Evolutionary conservation across 192 early-diverging fungal genomes (phyloP).

Genomic region (Obelidium mucronatum): DNA sequence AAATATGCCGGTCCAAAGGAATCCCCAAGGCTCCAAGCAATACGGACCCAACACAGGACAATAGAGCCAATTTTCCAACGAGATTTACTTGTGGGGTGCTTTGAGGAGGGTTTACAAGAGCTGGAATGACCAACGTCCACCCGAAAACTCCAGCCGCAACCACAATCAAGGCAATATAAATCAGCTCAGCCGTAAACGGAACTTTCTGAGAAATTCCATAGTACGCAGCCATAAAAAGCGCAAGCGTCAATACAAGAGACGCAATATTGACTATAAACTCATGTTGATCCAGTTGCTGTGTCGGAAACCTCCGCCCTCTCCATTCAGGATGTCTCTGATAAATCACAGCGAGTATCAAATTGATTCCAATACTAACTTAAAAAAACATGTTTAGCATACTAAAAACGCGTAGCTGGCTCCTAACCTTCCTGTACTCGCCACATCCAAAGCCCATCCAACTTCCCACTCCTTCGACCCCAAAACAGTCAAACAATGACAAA

Average conservation of each 20-base stretch:
- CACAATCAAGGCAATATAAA: background rate
- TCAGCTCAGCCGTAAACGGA: background rate
- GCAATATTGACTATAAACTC: background rate
- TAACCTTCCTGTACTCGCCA: slow-evolving; percentile 8
- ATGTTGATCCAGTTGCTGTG: background rate
- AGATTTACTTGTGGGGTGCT: background rate
- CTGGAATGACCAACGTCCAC: background rate
- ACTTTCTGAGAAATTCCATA: background rate
- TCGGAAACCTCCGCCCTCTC: background rate
- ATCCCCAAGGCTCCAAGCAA: background rate
- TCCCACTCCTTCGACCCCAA: background rate
- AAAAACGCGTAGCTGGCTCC: background rate
- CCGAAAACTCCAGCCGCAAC: background rate
- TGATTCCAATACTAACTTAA: background rate
- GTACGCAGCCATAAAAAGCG: background rate
- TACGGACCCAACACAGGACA: background rate
- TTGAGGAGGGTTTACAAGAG: no score
- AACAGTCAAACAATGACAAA: slow-evolving; percentile 1
- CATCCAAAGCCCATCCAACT: slow-evolving; percentile 8
- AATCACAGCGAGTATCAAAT: background rate
- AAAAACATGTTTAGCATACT: background rate
- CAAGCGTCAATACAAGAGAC: background rate
- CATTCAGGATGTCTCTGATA: background rate
- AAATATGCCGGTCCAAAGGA: background rate
- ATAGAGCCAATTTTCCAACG: background rate